Conservation (phyloP, 305 asterid species). For the Rubia balearica region DNA sequence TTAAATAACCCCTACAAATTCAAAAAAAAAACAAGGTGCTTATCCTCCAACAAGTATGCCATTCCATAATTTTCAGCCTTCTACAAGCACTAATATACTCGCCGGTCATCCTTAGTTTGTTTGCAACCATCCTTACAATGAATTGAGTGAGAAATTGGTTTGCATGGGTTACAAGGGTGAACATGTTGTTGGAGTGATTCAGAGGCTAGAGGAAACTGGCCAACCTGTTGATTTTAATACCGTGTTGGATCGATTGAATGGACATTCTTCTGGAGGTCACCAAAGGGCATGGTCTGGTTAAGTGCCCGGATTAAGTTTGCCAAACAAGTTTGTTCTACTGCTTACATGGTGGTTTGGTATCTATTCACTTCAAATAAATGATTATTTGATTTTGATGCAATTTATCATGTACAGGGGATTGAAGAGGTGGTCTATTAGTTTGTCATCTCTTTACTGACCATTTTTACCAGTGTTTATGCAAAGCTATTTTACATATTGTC, state of each 20-base stretch:
- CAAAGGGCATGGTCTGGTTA: conserved; percentile 79
- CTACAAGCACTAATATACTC: conserved; percentile 35
- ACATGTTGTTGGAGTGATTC: conserved; percentile 56
- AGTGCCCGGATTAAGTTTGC: conserved; percentile 12
- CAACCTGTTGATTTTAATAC: conserved; percentile 71
- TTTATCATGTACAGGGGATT: conserved; percentile 40
- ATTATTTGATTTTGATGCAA: conserved; percentile 20
- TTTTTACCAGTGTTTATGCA: conserved; percentile 5
- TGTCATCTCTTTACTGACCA: conserved; percentile 44
- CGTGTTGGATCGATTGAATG: conserved; percentile 74
- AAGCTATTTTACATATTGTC: neutral
- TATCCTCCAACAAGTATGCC: conserved; percentile 49
- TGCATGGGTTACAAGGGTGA: conserved; percentile 87
- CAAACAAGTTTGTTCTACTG: conserved; percentile 11
- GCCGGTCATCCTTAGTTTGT: conserved; percentile 44
- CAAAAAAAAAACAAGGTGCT: conserved; percentile 46
- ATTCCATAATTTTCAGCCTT: conserved; percentile 35
- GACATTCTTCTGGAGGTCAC: conserved; percentile 65
- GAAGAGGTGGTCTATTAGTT: conserved; percentile 48
- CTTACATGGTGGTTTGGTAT: conserved; percentile 11
- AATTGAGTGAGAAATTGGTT: conserved; percentile 71
- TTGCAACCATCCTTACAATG: conserved; percentile 64
- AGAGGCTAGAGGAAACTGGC: conserved; percentile 83
- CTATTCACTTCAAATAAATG: conserved; percentile 38
- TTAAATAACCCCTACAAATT: no score